phyloP scores from a whole-genome alignment of 179 eudicot species.

The Beta lomatogona region DNA sequence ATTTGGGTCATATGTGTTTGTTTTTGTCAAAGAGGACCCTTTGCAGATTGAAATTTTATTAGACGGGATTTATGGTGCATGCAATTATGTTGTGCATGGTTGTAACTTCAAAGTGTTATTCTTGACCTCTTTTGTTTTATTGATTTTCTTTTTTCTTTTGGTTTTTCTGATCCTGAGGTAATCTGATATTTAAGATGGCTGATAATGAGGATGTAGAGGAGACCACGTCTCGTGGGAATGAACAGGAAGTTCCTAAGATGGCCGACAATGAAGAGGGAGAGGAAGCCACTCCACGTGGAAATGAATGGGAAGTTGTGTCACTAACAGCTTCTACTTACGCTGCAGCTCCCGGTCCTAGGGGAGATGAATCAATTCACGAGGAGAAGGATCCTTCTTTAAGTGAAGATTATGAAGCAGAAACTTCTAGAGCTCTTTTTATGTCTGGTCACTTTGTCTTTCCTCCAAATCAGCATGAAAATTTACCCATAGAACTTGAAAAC shows the following conservation, averaged over 20 bases:
- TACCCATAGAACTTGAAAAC: slow-evolving; percentile 51
- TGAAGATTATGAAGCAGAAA: slow-evolving; percentile 50
- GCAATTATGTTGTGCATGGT: neutral
- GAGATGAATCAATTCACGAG: slow-evolving; percentile 43
- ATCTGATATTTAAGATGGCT: slow-evolving; percentile 27
- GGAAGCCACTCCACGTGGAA: slow-evolving; percentile 53
- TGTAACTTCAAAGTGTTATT: neutral
- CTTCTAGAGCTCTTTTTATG: slow-evolving; percentile 72
- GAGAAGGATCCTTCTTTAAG: slow-evolving; percentile 30
- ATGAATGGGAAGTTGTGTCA: slow-evolving; percentile 96
- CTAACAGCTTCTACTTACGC: slow-evolving; percentile 90
- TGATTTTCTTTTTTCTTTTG: neutral
- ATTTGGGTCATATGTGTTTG: neutral
- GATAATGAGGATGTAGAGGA: slow-evolving; percentile 30
- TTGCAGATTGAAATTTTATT: neutral
- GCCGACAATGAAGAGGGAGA: slow-evolving; percentile 52
- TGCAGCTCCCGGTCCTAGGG: slow-evolving; percentile 76
- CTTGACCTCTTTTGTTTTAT: neutral
- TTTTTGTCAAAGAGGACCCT: no score
- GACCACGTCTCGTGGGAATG: slow-evolving; percentile 23
- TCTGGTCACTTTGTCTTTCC: slow-evolving; percentile 64
- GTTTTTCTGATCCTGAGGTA: slow-evolving; percentile 10
- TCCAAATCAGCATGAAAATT: slow-evolving; percentile 64
- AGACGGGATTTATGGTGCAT: neutral
- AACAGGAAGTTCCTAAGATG: slow-evolving; percentile 13